Evolutionary conservation across 768 basidiomycete genomes (phyloP).

Genomic region (Kockovaella imperatae): DNA sequence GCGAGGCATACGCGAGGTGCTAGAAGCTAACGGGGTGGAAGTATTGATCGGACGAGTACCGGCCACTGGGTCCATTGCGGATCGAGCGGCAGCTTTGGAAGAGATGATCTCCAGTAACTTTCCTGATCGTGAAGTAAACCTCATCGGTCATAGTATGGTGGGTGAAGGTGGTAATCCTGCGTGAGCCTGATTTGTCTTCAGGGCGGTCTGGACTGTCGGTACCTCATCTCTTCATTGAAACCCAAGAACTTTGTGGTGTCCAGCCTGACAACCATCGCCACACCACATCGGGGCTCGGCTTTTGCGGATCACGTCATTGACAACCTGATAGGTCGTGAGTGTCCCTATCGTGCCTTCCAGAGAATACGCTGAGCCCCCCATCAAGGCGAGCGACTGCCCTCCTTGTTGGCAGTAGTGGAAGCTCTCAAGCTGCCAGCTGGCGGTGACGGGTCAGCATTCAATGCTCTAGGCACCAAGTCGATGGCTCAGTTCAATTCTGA

Average conservation of each 20-base stretch:
- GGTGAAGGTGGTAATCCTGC: constrained; percentile 9
- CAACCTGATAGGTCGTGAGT: constrained; percentile 44
- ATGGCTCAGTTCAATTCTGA: constrained; percentile 86
- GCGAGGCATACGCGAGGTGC: constrained; percentile 89
- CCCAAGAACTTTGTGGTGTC: constrained; percentile 69
- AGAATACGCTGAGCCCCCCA: not conserved
- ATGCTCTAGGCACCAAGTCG: constrained; percentile 69
- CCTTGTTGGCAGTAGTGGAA: constrained; percentile 53
- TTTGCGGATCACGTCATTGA: constrained; percentile 70
- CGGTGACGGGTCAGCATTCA: constrained; percentile 90
- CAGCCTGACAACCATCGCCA: constrained; percentile 86
- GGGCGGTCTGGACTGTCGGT: constrained; percentile 91
- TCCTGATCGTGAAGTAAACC: constrained; percentile 74
- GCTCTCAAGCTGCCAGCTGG: constrained; percentile 75
- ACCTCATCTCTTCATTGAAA: constrained; percentile 74
- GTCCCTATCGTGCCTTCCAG: not conserved
- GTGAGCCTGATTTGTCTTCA: constrained; percentile 29
- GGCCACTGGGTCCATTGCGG: constrained; percentile 76
- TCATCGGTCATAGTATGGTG: constrained; percentile 82
- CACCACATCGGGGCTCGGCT: constrained; percentile 85
- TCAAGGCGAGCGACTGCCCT: constrained; percentile 46
- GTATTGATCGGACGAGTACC: constrained; percentile 91
- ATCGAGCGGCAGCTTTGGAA: constrained; percentile 85
- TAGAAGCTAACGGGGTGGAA: constrained; percentile 79
- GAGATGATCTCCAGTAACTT: constrained; percentile 69